A percentile compares a stretch with the other conserved stretches of the same genome.
Conservation (phyloP, 495 filamentous ascomycete genomes). For the Penicillium waksmanii region DNA sequence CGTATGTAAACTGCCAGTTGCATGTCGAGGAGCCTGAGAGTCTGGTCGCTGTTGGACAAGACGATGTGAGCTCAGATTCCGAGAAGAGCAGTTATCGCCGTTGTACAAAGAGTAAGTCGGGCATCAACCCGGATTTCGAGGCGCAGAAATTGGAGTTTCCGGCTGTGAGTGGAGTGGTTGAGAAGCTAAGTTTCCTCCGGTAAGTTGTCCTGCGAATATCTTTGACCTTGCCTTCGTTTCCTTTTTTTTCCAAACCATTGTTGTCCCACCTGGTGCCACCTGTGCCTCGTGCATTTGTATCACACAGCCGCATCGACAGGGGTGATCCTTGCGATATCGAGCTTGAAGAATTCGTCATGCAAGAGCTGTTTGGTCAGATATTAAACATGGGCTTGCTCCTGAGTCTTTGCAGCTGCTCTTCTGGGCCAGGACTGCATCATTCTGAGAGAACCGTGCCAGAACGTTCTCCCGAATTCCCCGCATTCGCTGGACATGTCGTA, state of each 20-base stretch:
- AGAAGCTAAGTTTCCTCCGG: slow-evolving; percentile 81
- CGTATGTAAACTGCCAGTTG: slow-evolving; percentile 81
- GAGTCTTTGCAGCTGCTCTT: slow-evolving; percentile 6
- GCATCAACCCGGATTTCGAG: slow-evolving; percentile 71
- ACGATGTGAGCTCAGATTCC: slow-evolving; percentile 47
- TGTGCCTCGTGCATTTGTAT: slow-evolving; percentile 4
- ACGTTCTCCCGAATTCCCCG: slow-evolving; percentile 9
- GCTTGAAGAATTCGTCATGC: slow-evolving; percentile 2
- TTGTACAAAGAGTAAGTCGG: slow-evolving; percentile 62
- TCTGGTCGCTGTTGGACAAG: slow-evolving; percentile 19
- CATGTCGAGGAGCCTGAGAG: slow-evolving; percentile 68
- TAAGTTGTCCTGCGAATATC: slow-evolving; percentile 37
- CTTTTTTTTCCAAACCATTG: neutral
- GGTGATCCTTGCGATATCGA: slow-evolving; percentile 1
- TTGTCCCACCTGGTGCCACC: neutral
- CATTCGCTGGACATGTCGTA: neutral
- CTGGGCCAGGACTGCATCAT: slow-evolving; percentile 3
- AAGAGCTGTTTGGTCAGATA: neutral
- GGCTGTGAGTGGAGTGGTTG: slow-evolving; percentile 65
- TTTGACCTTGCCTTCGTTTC: slow-evolving; percentile 1
- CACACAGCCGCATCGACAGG: slow-evolving; percentile 1
- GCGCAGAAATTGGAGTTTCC: slow-evolving; percentile 65
- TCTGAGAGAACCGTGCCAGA: slow-evolving; percentile 11
- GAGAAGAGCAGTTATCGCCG: slow-evolving; percentile 69
- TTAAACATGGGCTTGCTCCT: neutral